Percentiles rank a stretch among this genome's conserved stretches.
Evolutionary conservation across 129 eudicot species (phyloP).

Genomic region (Centaurea solstitialis): DNA sequence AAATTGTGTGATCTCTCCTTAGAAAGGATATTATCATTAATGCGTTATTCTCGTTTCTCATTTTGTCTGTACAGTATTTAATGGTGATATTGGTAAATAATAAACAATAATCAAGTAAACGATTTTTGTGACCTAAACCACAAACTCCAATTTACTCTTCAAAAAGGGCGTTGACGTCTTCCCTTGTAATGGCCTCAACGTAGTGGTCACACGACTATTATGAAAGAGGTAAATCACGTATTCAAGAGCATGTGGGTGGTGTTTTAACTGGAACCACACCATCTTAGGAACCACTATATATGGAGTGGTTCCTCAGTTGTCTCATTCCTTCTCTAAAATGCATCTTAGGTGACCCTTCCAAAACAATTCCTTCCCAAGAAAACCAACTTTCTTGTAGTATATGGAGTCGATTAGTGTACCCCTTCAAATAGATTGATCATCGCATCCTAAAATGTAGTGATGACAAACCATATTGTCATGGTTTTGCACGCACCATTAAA

Average conservation of each 20-base stretch:
- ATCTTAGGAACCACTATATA: neutral
- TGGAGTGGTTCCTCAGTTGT: neutral
- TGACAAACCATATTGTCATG: too few relatives aligned
- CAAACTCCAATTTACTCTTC: neutral
- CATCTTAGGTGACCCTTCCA: neutral
- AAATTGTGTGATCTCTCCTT: neutral
- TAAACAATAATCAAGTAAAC: neutral
- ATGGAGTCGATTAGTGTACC: neutral
- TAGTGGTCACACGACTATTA: neutral
- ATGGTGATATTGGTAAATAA: neutral
- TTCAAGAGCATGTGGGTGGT: neutral
- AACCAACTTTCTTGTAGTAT: too few relatives aligned
- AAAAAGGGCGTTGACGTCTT: neutral
- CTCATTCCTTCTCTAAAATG: neutral
- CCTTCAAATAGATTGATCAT: neutral
- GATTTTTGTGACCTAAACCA: neutral
- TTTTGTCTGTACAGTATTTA: too few relatives aligned
- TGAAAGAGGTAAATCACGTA: neutral
- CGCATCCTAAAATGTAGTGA: neutral
- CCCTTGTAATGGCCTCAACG: neutral
- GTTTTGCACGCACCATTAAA: too few relatives aligned
- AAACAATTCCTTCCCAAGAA: neutral
- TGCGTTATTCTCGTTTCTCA: neutral
- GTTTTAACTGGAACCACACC: neutral
- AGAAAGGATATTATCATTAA: neutral